A percentile compares a stretch with the other conserved stretches of the same genome.
Conservation (phyloP, 257 asterid genomes). For the Solanum pinnatisectum region DNA sequence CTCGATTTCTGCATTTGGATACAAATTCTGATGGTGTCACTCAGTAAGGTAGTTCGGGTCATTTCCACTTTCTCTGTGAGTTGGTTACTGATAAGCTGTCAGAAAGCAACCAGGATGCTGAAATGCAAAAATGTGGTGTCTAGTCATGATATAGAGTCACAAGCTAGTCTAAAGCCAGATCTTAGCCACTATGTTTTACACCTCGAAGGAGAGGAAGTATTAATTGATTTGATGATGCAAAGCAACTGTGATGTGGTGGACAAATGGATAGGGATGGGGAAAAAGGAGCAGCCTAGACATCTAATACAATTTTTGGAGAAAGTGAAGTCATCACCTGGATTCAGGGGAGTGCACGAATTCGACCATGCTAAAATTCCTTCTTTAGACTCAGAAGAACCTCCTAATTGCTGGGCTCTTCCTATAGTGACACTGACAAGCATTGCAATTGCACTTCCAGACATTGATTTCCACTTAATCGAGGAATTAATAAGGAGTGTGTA, state of each 20-base stretch:
- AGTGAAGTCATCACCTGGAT: constrained; percentile 26
- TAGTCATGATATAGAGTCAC: constrained; percentile 15
- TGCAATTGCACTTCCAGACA: constrained; percentile 23
- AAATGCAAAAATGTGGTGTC: constrained; percentile 11
- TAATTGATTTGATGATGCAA: constrained; percentile 53
- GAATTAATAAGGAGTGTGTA: background rate
- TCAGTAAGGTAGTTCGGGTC: constrained; percentile 53
- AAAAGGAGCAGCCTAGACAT: constrained; percentile 47
- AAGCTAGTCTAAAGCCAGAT: constrained; percentile 22
- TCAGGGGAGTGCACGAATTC: constrained; percentile 47
- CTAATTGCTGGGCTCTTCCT: constrained; percentile 88
- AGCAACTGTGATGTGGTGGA: constrained; percentile 38
- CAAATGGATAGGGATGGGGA: constrained; percentile 56
- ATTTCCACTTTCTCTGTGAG: constrained; percentile 34
- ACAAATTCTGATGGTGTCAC: constrained; percentile 46
- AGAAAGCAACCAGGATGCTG: constrained; percentile 15
- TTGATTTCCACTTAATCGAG: background rate
- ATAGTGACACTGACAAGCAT: constrained; percentile 42
- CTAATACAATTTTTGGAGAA: constrained; percentile 39
- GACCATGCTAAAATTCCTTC: constrained; percentile 47
- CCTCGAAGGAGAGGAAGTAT: constrained; percentile 72
- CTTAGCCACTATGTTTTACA: constrained; percentile 54
- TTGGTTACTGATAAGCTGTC: constrained; percentile 21
- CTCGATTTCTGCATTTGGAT: constrained; percentile 35
- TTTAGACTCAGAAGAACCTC: constrained; percentile 55